Evolutionary conservation across 495 filamentous ascomycete species (phyloP), one percentile per base, ranked within the genome.

Genomic region (Pseudoneurospora amorphoporcata): DNA sequence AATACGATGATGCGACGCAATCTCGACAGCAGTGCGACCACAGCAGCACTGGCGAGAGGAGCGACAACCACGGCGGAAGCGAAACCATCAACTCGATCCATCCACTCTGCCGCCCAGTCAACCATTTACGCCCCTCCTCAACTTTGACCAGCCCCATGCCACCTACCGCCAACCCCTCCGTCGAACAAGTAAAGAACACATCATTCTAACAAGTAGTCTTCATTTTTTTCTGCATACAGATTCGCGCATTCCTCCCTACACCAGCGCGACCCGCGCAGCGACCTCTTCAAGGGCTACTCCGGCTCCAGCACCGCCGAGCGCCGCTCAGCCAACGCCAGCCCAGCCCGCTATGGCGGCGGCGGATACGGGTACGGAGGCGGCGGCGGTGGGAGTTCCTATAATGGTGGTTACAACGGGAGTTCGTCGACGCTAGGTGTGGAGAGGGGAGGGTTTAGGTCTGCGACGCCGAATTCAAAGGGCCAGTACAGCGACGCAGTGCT

Each of bases 401-500:
- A 73, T 39, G 71, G 74, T 8, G 69, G 76, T 29, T 70, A 73
- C 19, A 71, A 72, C 40, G 76, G 73, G 29, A 42, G 71, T 12
- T 76, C 78, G 14, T 61, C 53, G 14, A 61, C 53, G 23, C 73
- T 84, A 9, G 81, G 82, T 8, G 82, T 83, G 0, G 75, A 41
- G 35, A 70, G 79, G 45, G 79, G 75, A 2, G 81, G 79, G 32
- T 88, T 79, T 69, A 78, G 82, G 65, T 82, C 88, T 47, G 95
- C 94, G 72, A 97, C 94, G 69, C 94, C 94, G 73, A 94, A 98
- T 83, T 87, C 87, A 75, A 93, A 86, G 79, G 95, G 96, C 69
- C 95, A 97, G 81, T 98, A 98, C 82, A 93, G 90, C 74, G 94
- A 96, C 75, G 92, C 94, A 47, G 94, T 98, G 70, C 88, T 98